Evolutionary conservation across 352 stramenopile genomes (phyloP), one percentile per base, ranked within the genome.

Genomic region (Phytopythium oedochilum): DNA sequence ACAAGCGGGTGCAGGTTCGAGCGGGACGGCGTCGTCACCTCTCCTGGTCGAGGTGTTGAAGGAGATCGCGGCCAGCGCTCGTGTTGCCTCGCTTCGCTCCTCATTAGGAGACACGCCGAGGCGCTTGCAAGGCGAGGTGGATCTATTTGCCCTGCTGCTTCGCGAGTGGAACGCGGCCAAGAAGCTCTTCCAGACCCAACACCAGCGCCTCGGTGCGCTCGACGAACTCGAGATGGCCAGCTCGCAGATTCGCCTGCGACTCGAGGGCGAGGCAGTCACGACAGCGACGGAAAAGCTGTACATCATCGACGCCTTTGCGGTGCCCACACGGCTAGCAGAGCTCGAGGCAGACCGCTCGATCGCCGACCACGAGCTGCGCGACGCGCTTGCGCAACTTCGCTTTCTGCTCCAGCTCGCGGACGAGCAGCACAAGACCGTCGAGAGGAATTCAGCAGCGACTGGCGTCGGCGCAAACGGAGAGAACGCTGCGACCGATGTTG

Each of bases 221-320:
- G 84, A 94, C 46, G 84, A 94, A 31, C 56, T 94, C 38, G 74
- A 75, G 25, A 94, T 94, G 84, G 84, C 84, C 1, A 80, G 72
- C 22, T 81, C 78, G 46, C 80, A 88, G 45, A 68, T 94, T 23
- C 74, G 78, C 9, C 34, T 92, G 25, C 68, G 75, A 0, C 31
- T 76, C 0, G 63, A 70, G 3, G 63, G 64, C 18, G 83, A 93
- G 18, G 39, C 56, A 4, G 59, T 82, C 18, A 57, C 51, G 7
- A 73, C 61, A 20, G 69, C 65, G 4, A 53, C 61, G 0, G 77
- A 89, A 17, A 66, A 71, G 39, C 28, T 83, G 25, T 89, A 88
- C 58, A 92, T 86, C 48, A 55, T 89, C 17, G 61, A 78, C 20
- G 53, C 49, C 10, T 50, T 56, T 9, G 77, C 89, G 44, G 35